Conservation (phyloP, 257 asterid species). For the Plantago major region DNA sequence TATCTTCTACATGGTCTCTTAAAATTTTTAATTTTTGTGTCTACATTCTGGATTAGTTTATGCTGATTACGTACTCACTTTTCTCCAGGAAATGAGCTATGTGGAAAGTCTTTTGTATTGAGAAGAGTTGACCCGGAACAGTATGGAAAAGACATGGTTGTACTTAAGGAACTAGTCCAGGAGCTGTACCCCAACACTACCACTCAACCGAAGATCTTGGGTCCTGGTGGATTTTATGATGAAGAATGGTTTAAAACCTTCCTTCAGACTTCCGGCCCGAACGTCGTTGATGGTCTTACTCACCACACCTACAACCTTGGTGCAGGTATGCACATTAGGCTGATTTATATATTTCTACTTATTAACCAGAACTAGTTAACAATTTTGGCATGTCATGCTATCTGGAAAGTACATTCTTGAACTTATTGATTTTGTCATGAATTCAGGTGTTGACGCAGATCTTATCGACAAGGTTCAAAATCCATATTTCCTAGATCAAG, state of each 20-base stretch:
- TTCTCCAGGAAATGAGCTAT: constrained; percentile 66
- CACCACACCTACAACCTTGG: constrained; percentile 90
- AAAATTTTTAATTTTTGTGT: not conserved
- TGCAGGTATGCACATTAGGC: constrained; percentile 35
- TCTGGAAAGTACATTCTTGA: not conserved
- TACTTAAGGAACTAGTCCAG: constrained; percentile 41
- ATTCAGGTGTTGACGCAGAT: constrained; percentile 49
- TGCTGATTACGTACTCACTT: constrained; percentile 1
- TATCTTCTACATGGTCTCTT: not conserved
- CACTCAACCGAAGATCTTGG: constrained; percentile 55
- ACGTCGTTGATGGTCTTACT: constrained; percentile 62
- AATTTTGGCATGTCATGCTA: not conserved
- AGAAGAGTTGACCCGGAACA: constrained; percentile 56
- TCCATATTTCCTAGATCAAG: constrained; percentile 49
- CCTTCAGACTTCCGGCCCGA: constrained; percentile 50
- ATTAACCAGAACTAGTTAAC: not conserved
- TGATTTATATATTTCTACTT: not conserved
- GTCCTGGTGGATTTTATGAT: constrained; percentile 77
- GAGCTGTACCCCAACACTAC: constrained; percentile 37
- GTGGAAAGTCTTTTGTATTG: constrained; percentile 49
- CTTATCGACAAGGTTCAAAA: constrained; percentile 59
- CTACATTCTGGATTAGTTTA: not conserved
- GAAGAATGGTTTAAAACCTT: constrained; percentile 50
- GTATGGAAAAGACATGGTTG: constrained; percentile 55
- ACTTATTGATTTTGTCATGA: not conserved